Conservation (phyloP, 108 stramenopile genomes). For the Cyclotella cryptica region DNA sequence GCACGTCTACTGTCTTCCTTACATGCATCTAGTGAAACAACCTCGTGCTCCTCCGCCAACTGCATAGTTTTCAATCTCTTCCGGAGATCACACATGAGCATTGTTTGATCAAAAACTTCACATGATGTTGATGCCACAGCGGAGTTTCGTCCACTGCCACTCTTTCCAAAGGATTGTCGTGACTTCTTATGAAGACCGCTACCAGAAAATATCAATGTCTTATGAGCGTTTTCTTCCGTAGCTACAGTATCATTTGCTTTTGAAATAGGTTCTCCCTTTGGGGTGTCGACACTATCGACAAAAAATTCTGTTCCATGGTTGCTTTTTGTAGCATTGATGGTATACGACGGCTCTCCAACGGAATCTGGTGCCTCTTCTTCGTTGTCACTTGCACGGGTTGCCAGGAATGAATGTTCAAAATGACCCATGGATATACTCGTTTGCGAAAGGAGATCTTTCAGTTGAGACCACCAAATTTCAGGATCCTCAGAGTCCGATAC, state of each 20-base stretch:
- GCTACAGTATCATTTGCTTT: not conserved
- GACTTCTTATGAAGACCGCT: constrained; percentile 29
- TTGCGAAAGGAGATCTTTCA: constrained; percentile 44
- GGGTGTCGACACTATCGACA: not conserved
- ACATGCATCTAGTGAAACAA: constrained; percentile 12
- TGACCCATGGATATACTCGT: constrained; percentile 19
- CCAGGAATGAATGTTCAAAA: constrained; percentile 21
- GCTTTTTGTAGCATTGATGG: not conserved
- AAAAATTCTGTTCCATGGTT: not conserved
- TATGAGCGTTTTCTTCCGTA: constrained; percentile 11
- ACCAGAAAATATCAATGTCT: constrained; percentile 50
- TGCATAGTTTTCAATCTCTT: constrained; percentile 36
- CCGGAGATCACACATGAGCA: constrained; percentile 44
- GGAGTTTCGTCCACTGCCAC: not conserved
- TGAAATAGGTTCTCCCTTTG: not conserved
- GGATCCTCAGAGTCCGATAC: not conserved
- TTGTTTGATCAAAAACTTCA: constrained; percentile 14
- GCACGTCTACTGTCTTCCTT: not conserved
- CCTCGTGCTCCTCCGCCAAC: constrained; percentile 42
- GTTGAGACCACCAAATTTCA: constrained; percentile 35
- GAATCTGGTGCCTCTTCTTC: not conserved
- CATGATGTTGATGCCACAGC: constrained; percentile 5
- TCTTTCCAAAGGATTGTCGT: not conserved
- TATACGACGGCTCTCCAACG: not conserved
- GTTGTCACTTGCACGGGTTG: not conserved